These are phyloP conservation scores for Kwoniella sp. DNA, from an alignment of 768 basidiomycete species.

Conservation along the genomic window DNA sequence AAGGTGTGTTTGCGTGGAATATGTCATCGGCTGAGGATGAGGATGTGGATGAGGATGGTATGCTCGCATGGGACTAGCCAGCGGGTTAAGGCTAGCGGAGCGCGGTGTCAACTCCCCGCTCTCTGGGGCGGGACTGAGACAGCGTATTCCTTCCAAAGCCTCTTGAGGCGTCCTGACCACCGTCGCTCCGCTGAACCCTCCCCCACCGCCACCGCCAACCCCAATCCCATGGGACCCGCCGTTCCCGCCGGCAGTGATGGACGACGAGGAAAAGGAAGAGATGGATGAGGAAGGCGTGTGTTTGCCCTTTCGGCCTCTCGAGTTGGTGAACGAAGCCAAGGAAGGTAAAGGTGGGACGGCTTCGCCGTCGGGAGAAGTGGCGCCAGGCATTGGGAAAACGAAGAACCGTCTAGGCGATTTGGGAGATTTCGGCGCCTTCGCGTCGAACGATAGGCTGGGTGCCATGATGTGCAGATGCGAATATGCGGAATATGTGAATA, in stretches of 20 bases:
- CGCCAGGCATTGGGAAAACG: not conserved
- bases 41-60: not conserved
- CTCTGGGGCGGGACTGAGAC: conserved; percentile 6
- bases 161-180: conserved; percentile 23
- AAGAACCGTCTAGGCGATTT: conserved; percentile 30
- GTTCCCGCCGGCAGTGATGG: not conserved
- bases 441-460: not conserved
- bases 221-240: not conserved
- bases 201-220: not conserved
- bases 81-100: not conserved
- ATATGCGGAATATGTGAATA: no score
- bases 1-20: no score
- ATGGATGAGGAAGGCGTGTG: conserved; percentile 4
- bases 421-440: conserved; percentile 25
- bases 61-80: not conserved
- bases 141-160: conserved; percentile 15
- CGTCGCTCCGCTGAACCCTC: conserved; percentile 14
- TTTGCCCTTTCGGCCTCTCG: not conserved
- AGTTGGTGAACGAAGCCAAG: not conserved
- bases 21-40: not conserved
- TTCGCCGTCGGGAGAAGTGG: conserved; percentile 2
- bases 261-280: not conserved
- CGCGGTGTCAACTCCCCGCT: not conserved
- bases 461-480: not conserved
- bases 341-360: conserved; percentile 20